Percentiles rank a stretch among this genome's conserved stretches.
phyloP scores from a whole-genome alignment of 2,329 filamentous ascomycete genomes.

The Apiospora phragmitis region DNA sequence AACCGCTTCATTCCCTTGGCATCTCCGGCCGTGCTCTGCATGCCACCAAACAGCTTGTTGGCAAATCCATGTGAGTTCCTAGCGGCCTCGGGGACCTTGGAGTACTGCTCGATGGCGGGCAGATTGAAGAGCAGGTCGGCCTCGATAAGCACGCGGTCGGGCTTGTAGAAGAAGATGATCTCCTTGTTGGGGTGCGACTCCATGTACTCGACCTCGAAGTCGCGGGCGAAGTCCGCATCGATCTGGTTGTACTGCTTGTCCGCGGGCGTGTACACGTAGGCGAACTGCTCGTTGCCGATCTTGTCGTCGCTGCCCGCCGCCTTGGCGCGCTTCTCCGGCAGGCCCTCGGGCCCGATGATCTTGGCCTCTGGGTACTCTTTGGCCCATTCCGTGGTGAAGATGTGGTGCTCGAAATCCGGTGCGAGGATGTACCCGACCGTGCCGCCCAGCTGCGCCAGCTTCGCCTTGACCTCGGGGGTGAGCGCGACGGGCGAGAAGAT shows the following conservation, averaged over 20 bases:
- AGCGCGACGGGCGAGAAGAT: slow-evolving; percentile 91
- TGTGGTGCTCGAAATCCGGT: slow-evolving; percentile 90
- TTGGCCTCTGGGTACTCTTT: slow-evolving; percentile 75
- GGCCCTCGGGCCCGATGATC: slow-evolving; percentile 78
- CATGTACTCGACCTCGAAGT: slow-evolving; percentile 87
- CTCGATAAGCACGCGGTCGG: slow-evolving; percentile 76
- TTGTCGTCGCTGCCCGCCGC: slow-evolving; percentile 53
- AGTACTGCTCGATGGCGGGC: slow-evolving; percentile 84
- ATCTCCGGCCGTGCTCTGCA: slow-evolving; percentile 64
- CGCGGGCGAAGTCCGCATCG: slow-evolving; percentile 76
- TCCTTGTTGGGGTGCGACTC: slow-evolving; percentile 81
- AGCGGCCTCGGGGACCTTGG: slow-evolving; percentile 52
- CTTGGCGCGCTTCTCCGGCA: slow-evolving; percentile 77
- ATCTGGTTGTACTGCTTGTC: slow-evolving; percentile 56
- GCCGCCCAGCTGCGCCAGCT: slow-evolving; percentile 65
- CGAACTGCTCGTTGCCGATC: slow-evolving; percentile 58
- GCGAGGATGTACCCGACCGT: slow-evolving; percentile 83
- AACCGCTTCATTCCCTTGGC: slow-evolving; percentile 79
- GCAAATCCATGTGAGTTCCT: slow-evolving; percentile 36
- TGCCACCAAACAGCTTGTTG: slow-evolving; percentile 44
- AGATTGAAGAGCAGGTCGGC: slow-evolving; percentile 93
- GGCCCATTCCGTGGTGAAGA: slow-evolving; percentile 87
- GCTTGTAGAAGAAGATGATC: slow-evolving; percentile 82
- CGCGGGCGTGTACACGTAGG: slow-evolving; percentile 64
- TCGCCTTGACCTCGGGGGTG: slow-evolving; percentile 69